Evolutionary conservation across 768 basidiomycete genomes (phyloP), one percentile per base, ranked within the genome.

Genomic region (Mycena floridula): DNA sequence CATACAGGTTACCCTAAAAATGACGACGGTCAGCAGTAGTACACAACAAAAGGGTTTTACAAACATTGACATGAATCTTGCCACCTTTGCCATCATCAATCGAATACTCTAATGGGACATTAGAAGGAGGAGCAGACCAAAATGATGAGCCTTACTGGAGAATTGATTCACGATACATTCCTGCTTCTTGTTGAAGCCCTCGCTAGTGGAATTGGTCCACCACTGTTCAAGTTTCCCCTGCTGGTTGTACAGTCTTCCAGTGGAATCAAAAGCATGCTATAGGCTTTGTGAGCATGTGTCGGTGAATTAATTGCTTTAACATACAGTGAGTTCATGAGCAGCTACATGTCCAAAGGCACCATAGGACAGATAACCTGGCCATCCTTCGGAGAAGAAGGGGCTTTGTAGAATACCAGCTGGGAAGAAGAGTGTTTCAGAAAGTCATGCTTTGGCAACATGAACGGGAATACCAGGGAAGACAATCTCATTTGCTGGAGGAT

Each of bases 381-480:
- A 95, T 44, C 80, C 70, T 42, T 77, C 69, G 4, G 76, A 77
- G 71, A 93, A 97, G 76, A 93, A 97, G 0, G 94, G 94, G 2
- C 89, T 84, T 50, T 85, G 90, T 15, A 98, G 66, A 55, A 98
- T 93, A 21, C 96, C 96, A 18, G 96, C 95, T 7, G 96, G 94
- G 69, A 99, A 97, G 18, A 92, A 89, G 42, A 94, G n/a, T n/a
- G n/a, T 92, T 84, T 89, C 36, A 30, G 3, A 38, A 8, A 35
- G 37, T 49, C 24, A 40, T 37, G 15, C 39, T 4, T 23, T 36
- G 23, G 37, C 9, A 12, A 32, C 13, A 35, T 35, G 32, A 35
- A 7, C 8, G 16, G 40, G 23, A 15, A 21, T 7, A 46, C 8
- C 20, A 46, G 45, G 37, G 25, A 8, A 18, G 42, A 65, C 28